Evolutionary conservation across 768 basidiomycete species (phyloP).

Genomic region (Pulveroboletus sp.): DNA sequence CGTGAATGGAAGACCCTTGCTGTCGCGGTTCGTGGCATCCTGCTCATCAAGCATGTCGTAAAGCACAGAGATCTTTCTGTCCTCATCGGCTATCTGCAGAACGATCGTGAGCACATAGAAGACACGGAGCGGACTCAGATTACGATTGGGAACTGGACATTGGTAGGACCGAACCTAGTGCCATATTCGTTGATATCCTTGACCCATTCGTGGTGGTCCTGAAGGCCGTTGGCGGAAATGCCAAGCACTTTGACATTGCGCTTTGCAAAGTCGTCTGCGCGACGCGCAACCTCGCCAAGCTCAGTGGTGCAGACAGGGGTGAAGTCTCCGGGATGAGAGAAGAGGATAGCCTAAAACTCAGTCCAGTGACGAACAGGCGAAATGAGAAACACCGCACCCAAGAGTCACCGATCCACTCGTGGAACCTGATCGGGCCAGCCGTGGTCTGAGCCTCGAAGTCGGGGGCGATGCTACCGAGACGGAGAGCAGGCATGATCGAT

Average conservation of each 20-base stretch:
- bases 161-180: conserved; percentile 62
- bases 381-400: conserved; percentile 57
- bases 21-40: conserved; percentile 85
- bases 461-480: conserved; percentile 85
- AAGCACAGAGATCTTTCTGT: conserved; percentile 76
- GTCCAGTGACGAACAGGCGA: not conserved
- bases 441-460: conserved; percentile 93
- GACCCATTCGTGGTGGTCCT: conserved; percentile 85
- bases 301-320: conserved; percentile 97
- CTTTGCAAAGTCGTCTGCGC: conserved; percentile 76
- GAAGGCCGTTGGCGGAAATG: conserved; percentile 85
- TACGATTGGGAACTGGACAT: conserved; percentile 91
- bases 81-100: conserved; percentile 82
- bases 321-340: conserved; percentile 93
- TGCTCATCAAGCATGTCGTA: conserved; percentile 98
- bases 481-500: conserved; percentile 47
- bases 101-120: conserved; percentile 8
- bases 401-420: conserved; percentile 84
- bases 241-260: conserved; percentile 93
- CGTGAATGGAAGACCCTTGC: conserved; percentile 91
- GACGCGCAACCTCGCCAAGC: conserved; percentile 91
- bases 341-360: conserved; percentile 68
- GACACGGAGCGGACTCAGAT: not conserved
- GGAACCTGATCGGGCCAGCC: conserved; percentile 81
- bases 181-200: conserved; percentile 82